phyloP scores from a whole-genome alignment of 2,329 filamentous ascomycete species.

The Fusarium udum region DNA sequence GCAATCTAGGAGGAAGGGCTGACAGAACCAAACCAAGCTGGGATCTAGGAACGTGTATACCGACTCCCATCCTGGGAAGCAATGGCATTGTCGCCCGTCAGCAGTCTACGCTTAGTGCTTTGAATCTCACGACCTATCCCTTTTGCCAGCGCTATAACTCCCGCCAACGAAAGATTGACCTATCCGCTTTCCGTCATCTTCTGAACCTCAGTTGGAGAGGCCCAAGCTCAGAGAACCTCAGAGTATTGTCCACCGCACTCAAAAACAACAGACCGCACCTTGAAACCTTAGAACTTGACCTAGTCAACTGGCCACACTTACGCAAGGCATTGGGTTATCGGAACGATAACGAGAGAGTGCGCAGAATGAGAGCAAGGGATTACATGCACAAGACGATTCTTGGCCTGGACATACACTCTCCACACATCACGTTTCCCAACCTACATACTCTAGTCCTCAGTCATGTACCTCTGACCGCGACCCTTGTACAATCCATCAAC shows the following conservation, averaged over 20 bases:
- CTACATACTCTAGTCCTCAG: background rate
- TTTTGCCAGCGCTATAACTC: background rate
- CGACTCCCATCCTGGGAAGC: background rate
- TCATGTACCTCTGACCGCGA: background rate
- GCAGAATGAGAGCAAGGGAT: background rate
- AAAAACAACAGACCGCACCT: background rate
- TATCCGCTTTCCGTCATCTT: background rate
- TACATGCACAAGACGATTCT: background rate
- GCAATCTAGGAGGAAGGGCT: background rate
- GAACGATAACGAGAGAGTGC: background rate
- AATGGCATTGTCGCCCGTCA: background rate
- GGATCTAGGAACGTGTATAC: background rate
- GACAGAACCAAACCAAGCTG: background rate
- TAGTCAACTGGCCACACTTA: background rate
- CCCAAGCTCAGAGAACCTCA: background rate
- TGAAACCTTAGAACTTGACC: background rate
- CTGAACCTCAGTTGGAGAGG: background rate
- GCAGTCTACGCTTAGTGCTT: background rate
- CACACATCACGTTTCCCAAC: background rate
- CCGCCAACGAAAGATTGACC: background rate
- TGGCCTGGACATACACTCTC: background rate
- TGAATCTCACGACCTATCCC: background rate
- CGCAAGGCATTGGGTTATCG: background rate
- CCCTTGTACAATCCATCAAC: background rate
- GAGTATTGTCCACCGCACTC: background rate